These are phyloP conservation scores for Candolleomyces eurysporus DNA, from an alignment of 768 basidiomycete genomes.

Conservation along the genomic window DNA sequence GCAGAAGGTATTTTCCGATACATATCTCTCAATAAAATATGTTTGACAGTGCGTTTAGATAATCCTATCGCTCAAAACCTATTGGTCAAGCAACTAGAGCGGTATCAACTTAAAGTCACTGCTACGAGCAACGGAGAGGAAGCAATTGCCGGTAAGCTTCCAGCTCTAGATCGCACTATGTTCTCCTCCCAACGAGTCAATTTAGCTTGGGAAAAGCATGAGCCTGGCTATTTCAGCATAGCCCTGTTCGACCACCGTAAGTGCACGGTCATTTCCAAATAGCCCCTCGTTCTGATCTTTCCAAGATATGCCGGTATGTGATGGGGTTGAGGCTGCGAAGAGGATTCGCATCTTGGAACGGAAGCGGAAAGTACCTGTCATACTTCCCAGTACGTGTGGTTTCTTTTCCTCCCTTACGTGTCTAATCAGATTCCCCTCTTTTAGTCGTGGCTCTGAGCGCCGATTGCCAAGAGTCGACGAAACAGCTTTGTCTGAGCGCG, in stretches of 20 bases:
- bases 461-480: slow-evolving; percentile 76
- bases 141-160: slow-evolving; percentile 50
- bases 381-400: slow-evolving; percentile 52
- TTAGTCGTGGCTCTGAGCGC: slow-evolving; percentile 72
- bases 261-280: slow-evolving; percentile 16
- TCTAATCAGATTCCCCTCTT: not conserved
- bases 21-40: not conserved
- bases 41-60: slow-evolving; percentile 35
- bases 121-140: slow-evolving; percentile 69
- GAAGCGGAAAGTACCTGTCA: slow-evolving; percentile 46
- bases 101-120: slow-evolving; percentile 55
- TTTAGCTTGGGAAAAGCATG: slow-evolving; percentile 66
- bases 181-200: not conserved
- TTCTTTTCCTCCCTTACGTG: not conserved
- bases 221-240: slow-evolving; percentile 65
- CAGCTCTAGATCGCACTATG: not conserved
- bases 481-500: slow-evolving; percentile 70
- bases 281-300: slow-evolving; percentile 1
- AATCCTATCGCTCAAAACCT: slow-evolving; percentile 70
- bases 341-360: slow-evolving; percentile 57
- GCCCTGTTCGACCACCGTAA: slow-evolving; percentile 76
- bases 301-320: slow-evolving; percentile 75
- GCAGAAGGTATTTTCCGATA: slow-evolving; percentile 54
- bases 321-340: slow-evolving; percentile 74
- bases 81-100: slow-evolving; percentile 64